Evolutionary conservation across 768 basidiomycete genomes (phyloP), one percentile per base, ranked within the genome.

Genomic region (Lyophyllum semitale): DNA sequence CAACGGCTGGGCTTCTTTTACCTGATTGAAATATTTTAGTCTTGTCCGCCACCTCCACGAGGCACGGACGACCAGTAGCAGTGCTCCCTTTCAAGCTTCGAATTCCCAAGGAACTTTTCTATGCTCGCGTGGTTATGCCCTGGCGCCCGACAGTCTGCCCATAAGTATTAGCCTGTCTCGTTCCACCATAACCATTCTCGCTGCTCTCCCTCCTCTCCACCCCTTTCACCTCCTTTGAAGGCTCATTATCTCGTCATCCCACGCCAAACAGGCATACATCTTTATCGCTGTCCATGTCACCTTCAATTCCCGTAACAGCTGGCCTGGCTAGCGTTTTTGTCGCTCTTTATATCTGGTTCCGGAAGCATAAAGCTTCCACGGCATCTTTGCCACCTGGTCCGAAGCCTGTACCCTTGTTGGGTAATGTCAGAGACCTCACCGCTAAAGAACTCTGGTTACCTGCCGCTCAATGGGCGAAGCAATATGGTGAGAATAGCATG

Each of bases 301-400:
- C 59, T 25, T 59, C 62, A 54, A 53, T 67, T 58, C 65, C 68
- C 57, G 51, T 70, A 51, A 62, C 64, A 51, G 64, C 69, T 56
- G 75, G 68, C 49, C 64, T 72, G 33, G 69, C 66, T 37, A 66
- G 72, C 49, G 65, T 78, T 68, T 68, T 77, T 59, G 65, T 73
- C 67, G 63, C 72, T 59, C 62, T 73, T 61, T 72, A 70, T 61
- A 59, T 76, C 52, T 77, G 72, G 72, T 66, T 73, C 68, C 74
- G 74, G 63, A 79, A 75, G 72, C 59, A 71, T 69, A 75, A 73
- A 69, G 58, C 70, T 69, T 68, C 70, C 60, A 54, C 68, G 51
- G 69, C 70, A 37, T 73, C 77, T 50, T 68, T 82, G 26, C 88
- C 88, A 33, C 87, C 88, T 54, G 89, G 88, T 22, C 89, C 89